Base-by-base conservation (phyloP, 805 yeast species). In the Myxozyma neotropica region DNA sequence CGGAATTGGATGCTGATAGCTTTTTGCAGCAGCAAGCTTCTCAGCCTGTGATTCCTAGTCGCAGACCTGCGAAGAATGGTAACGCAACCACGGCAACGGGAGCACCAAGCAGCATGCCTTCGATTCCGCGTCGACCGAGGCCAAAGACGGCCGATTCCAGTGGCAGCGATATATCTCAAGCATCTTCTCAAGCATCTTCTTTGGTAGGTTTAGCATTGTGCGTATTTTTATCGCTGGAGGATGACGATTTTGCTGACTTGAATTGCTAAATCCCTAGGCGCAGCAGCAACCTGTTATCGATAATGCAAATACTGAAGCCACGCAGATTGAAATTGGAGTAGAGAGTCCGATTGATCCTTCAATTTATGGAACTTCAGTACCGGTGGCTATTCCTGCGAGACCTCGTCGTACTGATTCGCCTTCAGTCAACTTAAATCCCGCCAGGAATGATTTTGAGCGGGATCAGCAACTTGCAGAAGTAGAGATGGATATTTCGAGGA, bases 391-490 rank as follows among this genome's bases (percentile, higher is more conserved):
- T 23, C 65, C 62, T 3, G 15, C 38, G 13, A 27, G 40, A 12
- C 60, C 55, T n/a, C 59, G 55, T 12, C 48, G 60, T 1, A 36
- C 59, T 1, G 42, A 35, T 12, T 54, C 63, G 13, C 65, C 63
- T 12, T 58, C 63, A 3, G 52, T 61, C 15, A 46, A 53, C 31
- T 52, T 54, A 5, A 51, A 36, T 2, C 55, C 46, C 27, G 57
- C 65, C 2, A 39, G 47, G 24, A 48, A 36, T 31, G 42, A 17
- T 8, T 61, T 43, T 24, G 63, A 61, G 45, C 53, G 35, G 27
- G 48, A 36, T 33, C 65, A 61, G 57, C 63, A 61, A 17, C 27
- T 23, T 15, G 65, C 65, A 15, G 65, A 61, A 54, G 27, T 54
- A 27, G 59, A 57, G 45, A 55, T 61, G 56, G 65, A 61, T 26